phyloP scores from a whole-genome alignment of 2,329 filamentous ascomycete genomes.

The Orbilia brochopaga region DNA sequence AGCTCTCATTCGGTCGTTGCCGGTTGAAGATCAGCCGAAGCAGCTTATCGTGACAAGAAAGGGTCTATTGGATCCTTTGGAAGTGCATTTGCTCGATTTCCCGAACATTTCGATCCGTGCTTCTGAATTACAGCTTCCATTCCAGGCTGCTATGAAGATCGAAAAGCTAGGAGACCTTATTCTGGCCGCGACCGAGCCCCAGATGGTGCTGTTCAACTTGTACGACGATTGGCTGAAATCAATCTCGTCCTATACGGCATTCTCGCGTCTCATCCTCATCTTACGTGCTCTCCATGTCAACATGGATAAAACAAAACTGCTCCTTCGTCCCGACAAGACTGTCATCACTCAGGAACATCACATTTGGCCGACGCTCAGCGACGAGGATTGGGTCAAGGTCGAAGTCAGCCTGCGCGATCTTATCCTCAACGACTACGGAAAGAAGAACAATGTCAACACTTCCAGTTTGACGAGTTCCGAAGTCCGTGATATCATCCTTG shows the following conservation, averaged over 20 bases:
- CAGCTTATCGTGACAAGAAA: constrained; percentile 98
- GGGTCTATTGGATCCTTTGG: constrained; percentile 92
- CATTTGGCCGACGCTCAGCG: constrained; percentile 92
- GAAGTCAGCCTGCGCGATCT: constrained; percentile 93
- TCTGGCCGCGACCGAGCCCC: constrained; percentile 93
- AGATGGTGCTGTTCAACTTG: constrained; percentile 99
- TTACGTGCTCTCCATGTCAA: constrained; percentile 95
- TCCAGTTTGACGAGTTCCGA: constrained; percentile 95
- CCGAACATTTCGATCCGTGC: constrained; percentile 98
- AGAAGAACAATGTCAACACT: constrained; percentile 99
- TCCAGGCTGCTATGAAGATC: constrained; percentile 99
- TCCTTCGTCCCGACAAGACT: constrained; percentile 93
- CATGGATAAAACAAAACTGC: constrained; percentile 95
- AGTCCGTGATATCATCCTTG: constrained; percentile 96
- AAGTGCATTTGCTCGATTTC: constrained; percentile 97
- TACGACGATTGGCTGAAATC: constrained; percentile 99
- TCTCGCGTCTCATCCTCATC: constrained; percentile 92
- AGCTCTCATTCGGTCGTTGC: constrained; percentile 90
- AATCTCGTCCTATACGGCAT: constrained; percentile 97
- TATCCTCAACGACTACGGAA: constrained; percentile 97
- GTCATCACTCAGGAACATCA: constrained; percentile 98
- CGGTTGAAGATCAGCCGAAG: constrained; percentile 97
- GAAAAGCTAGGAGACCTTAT: constrained; percentile 99
- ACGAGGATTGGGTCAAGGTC: constrained; percentile 99
- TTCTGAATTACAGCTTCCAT: constrained; percentile 93